Evolutionary conservation across 441 rosid genomes (phyloP), one percentile per base, ranked within the genome.

Genomic region (Croton laevigatus): DNA sequence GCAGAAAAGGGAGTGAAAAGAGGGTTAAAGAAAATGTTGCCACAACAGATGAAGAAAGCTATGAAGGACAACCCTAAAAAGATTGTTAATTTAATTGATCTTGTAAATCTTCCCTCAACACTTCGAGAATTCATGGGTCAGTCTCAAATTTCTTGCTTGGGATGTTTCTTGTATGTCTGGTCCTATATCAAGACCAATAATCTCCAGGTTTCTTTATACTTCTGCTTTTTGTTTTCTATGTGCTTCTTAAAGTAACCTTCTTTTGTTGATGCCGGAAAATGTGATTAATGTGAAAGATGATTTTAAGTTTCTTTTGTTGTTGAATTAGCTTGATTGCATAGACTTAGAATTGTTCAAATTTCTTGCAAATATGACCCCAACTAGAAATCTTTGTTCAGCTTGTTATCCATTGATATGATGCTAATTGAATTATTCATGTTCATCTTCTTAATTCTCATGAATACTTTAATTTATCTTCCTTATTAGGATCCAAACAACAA

Each of bases 81-180:
- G 87, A 82, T 90, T 60, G 86, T 87, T 32, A 81, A 86, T 76
- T 81, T 94, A 71, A 89, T 90, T 70, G 97, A 94, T 85, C 93
- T 90, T 10, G 89, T 87, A 19, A 94, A 91, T 80, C 90, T 84
- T 62, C 96, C 97, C 65, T 90, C 91, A 1, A 85, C 88, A 0
- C 83, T 91, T 22, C 75, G 97, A 36, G 91, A 94, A 8, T 83
- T 91, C 70, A 82, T 89, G 79, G 98, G 96, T 6, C 97, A 86
- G 75, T 91, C 98, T 75, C 96, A 85, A 76, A 88, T 78, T 75
- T 94, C 97, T 74, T 94, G 89, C 36, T 73, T 94, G 74, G 96
- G 94, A 62, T 94, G 94, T 79, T 89, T 94, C 90, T 82, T 83
- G 88, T 82, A 81, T 73, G 91, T 90, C 57, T 94, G 97, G 97